Evolutionary conservation across 768 basidiomycete genomes (phyloP), one percentile per base, ranked within the genome.

Genomic region (Rhizopogon vesiculosus): DNA sequence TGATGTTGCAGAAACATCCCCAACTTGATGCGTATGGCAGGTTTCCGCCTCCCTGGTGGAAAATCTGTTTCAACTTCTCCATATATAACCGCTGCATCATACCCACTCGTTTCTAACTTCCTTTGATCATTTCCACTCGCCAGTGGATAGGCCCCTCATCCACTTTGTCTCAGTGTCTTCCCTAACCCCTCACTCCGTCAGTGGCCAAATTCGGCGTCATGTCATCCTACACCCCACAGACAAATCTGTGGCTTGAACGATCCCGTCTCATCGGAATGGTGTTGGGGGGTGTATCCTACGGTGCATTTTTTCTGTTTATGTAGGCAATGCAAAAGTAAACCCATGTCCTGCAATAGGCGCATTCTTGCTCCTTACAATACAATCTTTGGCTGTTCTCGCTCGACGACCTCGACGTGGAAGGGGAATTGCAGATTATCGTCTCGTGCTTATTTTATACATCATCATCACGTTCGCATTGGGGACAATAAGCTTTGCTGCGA

Each of bases 381-480:
- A 67, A n/a, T 54, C 62, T 16, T 59, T 52, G 1, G 6, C 3
- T 3, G 42, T 53, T 35, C 43, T 66, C 22, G 41, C 29, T 15
- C 48, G 28, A 5, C 56, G 25, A 49, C 59, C 54, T 3, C 56
- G 19, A 42, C 2, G 38, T 6, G 49, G 18, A 25, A n/a, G 43
- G 10, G 44, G 57, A 28, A 18, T 19, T 9, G 33, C 44, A 7
- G 54, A 42, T 7, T 39, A 59, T 12, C 57, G 54, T 9, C 19
- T 31, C 19, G 16, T 19, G 22, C 58, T 70, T 15, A 16, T 66
- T 5, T n/a, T 45, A 19, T 69, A 67, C n/a, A 51, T 69, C 39
- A 42, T 51, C 46, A 49, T 63, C 41, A 69, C 66, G 19, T 71
- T 72, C 31, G 7, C 40, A 13, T 50, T 71, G 35, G 72, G 59